Base-by-base conservation (phyloP, 2,329 filamentous ascomycete genomes). In the Pyricularia pennisetigena region DNA sequence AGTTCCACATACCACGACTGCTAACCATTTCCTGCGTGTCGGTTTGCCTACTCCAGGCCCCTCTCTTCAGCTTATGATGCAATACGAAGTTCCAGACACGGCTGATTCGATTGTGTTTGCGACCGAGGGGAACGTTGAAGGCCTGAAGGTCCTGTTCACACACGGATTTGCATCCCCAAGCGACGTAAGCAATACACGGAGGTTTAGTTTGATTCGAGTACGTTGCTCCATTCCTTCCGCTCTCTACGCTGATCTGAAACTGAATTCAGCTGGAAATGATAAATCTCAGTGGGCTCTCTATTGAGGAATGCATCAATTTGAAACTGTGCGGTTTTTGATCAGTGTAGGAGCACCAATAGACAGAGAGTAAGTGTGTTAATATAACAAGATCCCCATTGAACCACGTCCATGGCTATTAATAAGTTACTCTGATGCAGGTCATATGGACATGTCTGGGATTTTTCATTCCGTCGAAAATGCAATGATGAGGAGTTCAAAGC, bases 71-170 rank as follows among this genome's bases (percentile, higher is more conserved):
- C 20, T 65, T 26, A 32, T 12, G n/a, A 65, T 35, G 63, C 63
- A 29, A 32, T 16, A 30, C 10, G 24, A 30, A 32, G 63, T 65
- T 65, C 30, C 63, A 23, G 63, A 65, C 63, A 65, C 24, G 24
- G 63, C 28, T 30, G 24, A 65, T 26, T 65, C 63, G 24, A 35
- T 65, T 65, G 20, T 23, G 26, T 65, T 65, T 65, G 63, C 63
- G 26, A 29, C 30, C 29, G 29, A 65, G 24, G 63, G 63, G 30
- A 65, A 65, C 30, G n/a, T 65, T 28, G 63, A 65, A 28, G 29
- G 28, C 8, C 63, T 65, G 29, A 65, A 65, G 30, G 7, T 12
- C 26, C 30, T 65, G 14, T 65, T 65, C 30, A 65, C 24, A 23
- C 63, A 65, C 10, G 63, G 63, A 32, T 30, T 65, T 23, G 63